Percentiles rank a stretch among this genome's conserved stretches.
Evolutionary conservation across 106 monocot genomes (phyloP).

Genomic region (Hemerocallis citrina): DNA sequence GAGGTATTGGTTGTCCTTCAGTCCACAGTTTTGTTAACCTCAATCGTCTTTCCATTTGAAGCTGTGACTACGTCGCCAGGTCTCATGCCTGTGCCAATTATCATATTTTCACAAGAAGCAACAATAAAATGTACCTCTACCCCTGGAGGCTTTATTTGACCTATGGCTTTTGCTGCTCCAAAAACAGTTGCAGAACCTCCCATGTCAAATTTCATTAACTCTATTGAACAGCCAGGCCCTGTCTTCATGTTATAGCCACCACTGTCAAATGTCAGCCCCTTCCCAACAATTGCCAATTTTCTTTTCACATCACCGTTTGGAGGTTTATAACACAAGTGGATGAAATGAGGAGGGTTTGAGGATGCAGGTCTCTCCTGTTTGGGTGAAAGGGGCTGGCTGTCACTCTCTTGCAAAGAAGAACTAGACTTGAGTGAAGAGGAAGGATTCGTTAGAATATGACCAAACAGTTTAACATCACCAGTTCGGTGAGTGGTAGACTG

Average conservation of each 20-base stretch:
- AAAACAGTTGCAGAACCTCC: conserved; percentile 64
- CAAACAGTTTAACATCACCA: too few species aligned
- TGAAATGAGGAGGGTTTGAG: conserved; percentile 58
- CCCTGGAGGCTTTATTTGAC: conserved; percentile 56
- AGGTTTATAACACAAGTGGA: conserved; percentile 69
- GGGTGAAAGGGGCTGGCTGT: too few species aligned
- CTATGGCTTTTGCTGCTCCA: conserved; percentile 73
- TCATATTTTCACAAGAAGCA: conserved; percentile 91
- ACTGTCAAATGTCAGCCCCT: conserved; percentile 70
- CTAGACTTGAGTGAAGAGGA: too few species aligned
- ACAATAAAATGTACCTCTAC: conserved; percentile 77
- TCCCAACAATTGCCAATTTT: conserved; percentile 71
- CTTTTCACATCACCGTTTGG: conserved; percentile 44
- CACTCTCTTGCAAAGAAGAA: too few species aligned
- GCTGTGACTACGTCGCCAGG: conserved; percentile 73
- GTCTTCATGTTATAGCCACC: conserved; percentile 84
- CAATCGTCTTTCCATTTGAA: conserved; percentile 83
- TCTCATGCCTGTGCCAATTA: conserved; percentile 78
- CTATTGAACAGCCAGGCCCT: conserved; percentile 50
- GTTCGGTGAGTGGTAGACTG: too few species aligned
- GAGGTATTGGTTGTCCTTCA: conserved; percentile 64
- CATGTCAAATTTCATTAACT: conserved; percentile 73
- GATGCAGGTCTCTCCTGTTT: too few species aligned
- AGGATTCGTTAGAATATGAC: conserved; percentile 61
- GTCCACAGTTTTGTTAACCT: conserved; percentile 83